phyloP scores from a whole-genome alignment of 1,284 basidiomycete species.

The Clitocybe nebularis region DNA sequence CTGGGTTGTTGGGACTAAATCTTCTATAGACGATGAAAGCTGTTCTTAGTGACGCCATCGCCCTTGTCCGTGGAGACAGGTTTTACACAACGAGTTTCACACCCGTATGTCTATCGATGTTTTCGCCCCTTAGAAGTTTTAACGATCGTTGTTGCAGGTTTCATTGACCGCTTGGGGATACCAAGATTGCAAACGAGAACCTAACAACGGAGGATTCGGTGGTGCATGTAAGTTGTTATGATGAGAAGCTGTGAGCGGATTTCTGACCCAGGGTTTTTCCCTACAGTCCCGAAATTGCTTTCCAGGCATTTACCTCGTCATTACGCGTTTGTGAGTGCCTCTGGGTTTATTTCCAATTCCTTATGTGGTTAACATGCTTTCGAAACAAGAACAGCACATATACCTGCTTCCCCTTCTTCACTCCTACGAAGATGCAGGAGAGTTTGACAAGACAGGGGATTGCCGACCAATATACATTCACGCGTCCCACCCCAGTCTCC shows the following conservation, averaged over 20 bases:
- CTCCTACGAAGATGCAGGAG: constrained; percentile 4
- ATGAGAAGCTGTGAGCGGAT: neutral
- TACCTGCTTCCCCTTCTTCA: constrained; percentile 7
- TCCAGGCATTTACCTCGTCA: constrained; percentile 4
- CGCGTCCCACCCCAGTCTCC: neutral
- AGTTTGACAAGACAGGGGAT: constrained; percentile 1
- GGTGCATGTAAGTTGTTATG: constrained; percentile 25
- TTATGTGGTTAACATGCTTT: neutral
- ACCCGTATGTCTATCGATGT: too few species aligned
- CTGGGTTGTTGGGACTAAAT: constrained; percentile 16
- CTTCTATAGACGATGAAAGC: constrained; percentile 31
- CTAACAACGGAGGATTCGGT: constrained; percentile 33
- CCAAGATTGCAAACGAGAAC: constrained; percentile 37
- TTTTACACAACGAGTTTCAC: constrained; percentile 50
- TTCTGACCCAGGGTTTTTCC: too few species aligned
- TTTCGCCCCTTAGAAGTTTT: too few species aligned
- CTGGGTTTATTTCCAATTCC: neutral
- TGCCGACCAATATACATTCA: neutral
- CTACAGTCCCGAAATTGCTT: constrained; percentile 7
- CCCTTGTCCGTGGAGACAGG: constrained; percentile 45
- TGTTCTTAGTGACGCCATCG: constrained; percentile 51
- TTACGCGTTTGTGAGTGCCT: constrained; percentile 1
- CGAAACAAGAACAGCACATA: neutral
- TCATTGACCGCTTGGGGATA: constrained; percentile 52
- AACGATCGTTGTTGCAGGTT: too few species aligned